Evolutionary conservation across 352 stramenopile species (phyloP).

Genomic region (Phytopythium montanum): DNA sequence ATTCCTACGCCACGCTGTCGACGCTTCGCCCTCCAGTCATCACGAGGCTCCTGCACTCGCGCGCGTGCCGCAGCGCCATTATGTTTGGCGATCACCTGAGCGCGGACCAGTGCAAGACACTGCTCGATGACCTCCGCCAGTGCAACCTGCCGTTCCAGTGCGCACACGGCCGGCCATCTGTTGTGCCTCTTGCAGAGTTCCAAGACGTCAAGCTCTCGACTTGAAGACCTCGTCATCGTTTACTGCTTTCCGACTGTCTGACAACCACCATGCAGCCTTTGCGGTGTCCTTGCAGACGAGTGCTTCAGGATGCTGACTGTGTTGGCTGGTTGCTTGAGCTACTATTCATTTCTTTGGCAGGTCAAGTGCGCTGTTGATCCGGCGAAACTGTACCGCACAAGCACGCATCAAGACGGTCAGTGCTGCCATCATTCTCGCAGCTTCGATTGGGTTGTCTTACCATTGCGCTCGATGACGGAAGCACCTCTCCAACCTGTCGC

Average conservation of each 20-base stretch:
- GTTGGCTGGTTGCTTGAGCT: too few relatives aligned
- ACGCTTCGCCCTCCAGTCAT: constrained; percentile 65
- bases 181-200: constrained; percentile 85
- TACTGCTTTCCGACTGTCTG: background rate
- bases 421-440: background rate
- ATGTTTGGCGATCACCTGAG: constrained; percentile 92
- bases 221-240: background rate
- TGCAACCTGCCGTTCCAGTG: constrained; percentile 91
- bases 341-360: constrained; percentile 16
- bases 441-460: constrained; percentile 13
- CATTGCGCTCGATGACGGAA: constrained; percentile 63
- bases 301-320: too few relatives aligned
- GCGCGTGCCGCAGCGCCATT: constrained; percentile 88
- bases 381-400: constrained; percentile 34
- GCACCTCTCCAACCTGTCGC: constrained; percentile 9
- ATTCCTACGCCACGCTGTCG: constrained; percentile 15
- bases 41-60: constrained; percentile 81
- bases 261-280: too few relatives aligned
- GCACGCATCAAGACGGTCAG: constrained; percentile 1
- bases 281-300: too few relatives aligned
- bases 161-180: constrained; percentile 85
- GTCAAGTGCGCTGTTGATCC: constrained; percentile 58
- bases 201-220: background rate
- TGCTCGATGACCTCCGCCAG: constrained; percentile 67
- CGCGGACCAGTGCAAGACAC: constrained; percentile 52